Evolutionary conservation across 257 asterid genomes (phyloP).

Genomic region (Sherardia arvensis): DNA sequence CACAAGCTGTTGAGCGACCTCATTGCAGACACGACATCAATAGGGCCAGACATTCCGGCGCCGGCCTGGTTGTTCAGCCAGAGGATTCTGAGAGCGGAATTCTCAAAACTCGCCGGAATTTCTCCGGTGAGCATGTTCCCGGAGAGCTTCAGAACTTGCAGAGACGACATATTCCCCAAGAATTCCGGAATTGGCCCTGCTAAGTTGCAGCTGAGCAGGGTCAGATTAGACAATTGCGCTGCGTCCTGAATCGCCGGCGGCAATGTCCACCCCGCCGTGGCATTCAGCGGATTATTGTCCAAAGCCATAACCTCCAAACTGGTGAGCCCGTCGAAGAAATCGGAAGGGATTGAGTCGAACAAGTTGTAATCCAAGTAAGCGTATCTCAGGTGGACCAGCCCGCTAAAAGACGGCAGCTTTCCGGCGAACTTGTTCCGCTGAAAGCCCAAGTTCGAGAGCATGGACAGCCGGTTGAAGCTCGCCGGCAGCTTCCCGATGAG

Average conservation of each 20-base stretch:
- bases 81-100: constrained; percentile 36
- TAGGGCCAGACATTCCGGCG: constrained; percentile 61
- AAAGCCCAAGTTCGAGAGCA: constrained; percentile 52
- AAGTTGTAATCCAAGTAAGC: constrained; percentile 72
- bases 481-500: constrained; percentile 66
- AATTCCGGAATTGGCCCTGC: constrained; percentile 72
- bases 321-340: constrained; percentile 69
- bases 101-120: constrained; percentile 58
- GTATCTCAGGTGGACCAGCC: constrained; percentile 48
- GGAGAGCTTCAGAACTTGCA: constrained; percentile 58
- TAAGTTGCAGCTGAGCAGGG: constrained; percentile 46
- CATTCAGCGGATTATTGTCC: constrained; percentile 62
- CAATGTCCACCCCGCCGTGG: constrained; percentile 61
- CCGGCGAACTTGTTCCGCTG: constrained; percentile 66
- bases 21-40: constrained; percentile 49
- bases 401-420: constrained; percentile 63
- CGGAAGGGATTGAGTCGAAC: constrained; percentile 63
- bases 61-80: constrained; percentile 65
- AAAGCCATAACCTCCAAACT: constrained; percentile 73
- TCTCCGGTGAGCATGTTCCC: constrained; percentile 43
- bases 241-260: constrained; percentile 54
- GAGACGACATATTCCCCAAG: constrained; percentile 60
- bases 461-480: constrained; percentile 51
- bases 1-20: constrained; percentile 59
- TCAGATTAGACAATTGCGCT: constrained; percentile 60